These are phyloP conservation scores for Yamadazyma kitorensis DNA, from an alignment of 805 yeast species.

Conservation along the genomic window DNA sequence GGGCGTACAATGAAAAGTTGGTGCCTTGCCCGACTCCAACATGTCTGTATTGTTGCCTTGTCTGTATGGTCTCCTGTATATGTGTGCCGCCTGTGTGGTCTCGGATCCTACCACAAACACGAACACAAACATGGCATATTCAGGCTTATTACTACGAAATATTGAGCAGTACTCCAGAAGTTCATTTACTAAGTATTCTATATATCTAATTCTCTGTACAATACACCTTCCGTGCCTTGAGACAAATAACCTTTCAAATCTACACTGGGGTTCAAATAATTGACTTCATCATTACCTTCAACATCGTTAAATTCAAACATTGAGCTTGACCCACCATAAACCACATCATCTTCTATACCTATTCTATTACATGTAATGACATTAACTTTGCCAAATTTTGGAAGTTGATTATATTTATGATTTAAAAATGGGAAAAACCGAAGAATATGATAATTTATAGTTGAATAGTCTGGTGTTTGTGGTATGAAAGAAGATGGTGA, in stretches of 20 bases:
- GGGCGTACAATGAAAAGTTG: no score
- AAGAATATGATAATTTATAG: constrained; percentile 71
- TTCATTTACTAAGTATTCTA: no score
- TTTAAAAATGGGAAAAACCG: constrained; percentile 63
- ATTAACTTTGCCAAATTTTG: constrained; percentile 23
- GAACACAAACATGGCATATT: no score
- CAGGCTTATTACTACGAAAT: no score
- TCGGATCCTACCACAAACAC: no score
- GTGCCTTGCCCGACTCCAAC: no score
- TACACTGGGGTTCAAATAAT: constrained; percentile 49
- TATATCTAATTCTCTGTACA: constrained; percentile 48
- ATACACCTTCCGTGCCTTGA: constrained; percentile 62
- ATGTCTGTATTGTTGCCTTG: no score
- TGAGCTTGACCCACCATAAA: constrained; percentile 66
- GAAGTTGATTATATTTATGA: constrained; percentile 26
- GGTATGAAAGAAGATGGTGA: constrained; percentile 13
- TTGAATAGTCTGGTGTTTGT: constrained; percentile 42
- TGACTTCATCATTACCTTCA: constrained; percentile 26
- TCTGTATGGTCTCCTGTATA: no score
- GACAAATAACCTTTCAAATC: constrained; percentile 55
- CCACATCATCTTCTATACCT: constrained; percentile 70
- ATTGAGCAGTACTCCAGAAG: no score
- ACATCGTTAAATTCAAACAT: constrained; percentile 47
- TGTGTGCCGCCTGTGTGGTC: no score
- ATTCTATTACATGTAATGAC: constrained; percentile 66